These are phyloP conservation scores for Mycena floridula DNA, from an alignment of 768 basidiomycete species.

Conservation along the genomic window DNA sequence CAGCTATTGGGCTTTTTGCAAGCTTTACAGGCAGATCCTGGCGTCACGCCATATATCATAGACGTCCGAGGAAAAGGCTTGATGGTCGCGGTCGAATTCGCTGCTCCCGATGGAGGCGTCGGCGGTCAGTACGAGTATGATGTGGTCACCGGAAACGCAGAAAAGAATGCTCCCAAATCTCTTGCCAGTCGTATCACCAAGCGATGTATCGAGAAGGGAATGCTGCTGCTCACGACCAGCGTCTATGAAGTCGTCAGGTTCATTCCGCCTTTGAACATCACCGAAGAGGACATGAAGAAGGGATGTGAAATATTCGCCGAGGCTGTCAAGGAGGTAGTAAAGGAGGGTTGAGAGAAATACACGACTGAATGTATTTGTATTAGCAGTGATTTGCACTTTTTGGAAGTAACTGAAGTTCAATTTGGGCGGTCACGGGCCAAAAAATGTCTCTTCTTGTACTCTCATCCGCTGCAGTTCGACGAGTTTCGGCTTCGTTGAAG, in stretches of 20 bases:
- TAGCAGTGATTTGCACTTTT: too few species aligned
- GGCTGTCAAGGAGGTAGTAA: slow-evolving; percentile 65
- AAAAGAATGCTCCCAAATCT: slow-evolving; percentile 22
- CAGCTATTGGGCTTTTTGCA: slow-evolving; percentile 65
- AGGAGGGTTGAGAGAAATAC: slow-evolving; percentile 27
- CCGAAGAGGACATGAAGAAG: slow-evolving; percentile 64
- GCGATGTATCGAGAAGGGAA: slow-evolving; percentile 79
- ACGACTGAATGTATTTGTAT: too few species aligned
- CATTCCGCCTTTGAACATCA: slow-evolving; percentile 88
- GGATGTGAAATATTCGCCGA: slow-evolving; percentile 61
- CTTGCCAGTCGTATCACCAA: slow-evolving; percentile 68
- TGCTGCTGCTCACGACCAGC: slow-evolving; percentile 86
- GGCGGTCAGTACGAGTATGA: not conserved
- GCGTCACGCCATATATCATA: slow-evolving; percentile 53
- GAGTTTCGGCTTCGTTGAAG: slow-evolving; percentile 36
- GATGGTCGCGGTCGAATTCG: slow-evolving; percentile 84
- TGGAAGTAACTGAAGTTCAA: not conserved
- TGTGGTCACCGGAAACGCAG: not conserved
- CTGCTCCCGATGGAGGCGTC: slow-evolving; percentile 9
- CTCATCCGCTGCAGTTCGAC: slow-evolving; percentile 50
- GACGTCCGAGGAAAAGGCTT: slow-evolving; percentile 88
- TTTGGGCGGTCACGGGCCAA: not conserved
- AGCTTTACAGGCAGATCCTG: slow-evolving; percentile 47
- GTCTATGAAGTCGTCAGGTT: slow-evolving; percentile 86
- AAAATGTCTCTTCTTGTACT: slow-evolving; percentile 54